Percentiles rank a stretch among this genome's conserved stretches.
phyloP scores from a whole-genome alignment of 1,139 yeast genomes.

The Schwanniomyces etchellsii region DNA sequence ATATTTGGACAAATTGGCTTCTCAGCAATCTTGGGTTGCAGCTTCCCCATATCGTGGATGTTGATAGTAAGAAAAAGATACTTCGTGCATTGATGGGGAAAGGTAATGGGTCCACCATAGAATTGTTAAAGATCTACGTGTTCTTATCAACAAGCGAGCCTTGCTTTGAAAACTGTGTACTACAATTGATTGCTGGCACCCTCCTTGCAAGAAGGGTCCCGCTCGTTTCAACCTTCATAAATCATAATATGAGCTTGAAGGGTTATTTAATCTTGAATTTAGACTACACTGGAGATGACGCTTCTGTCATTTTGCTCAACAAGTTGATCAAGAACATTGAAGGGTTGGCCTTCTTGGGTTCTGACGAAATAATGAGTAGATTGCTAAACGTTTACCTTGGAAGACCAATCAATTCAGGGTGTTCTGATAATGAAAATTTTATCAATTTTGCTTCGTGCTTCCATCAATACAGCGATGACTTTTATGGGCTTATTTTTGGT shows the following conservation, averaged over 20 bases:
- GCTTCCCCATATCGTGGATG: constrained; percentile 19
- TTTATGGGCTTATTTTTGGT: constrained; percentile 22
- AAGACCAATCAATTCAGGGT: constrained; percentile 18
- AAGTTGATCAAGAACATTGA: constrained; percentile 27
- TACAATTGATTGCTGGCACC: constrained; percentile 26
- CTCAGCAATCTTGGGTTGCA: constrained; percentile 25
- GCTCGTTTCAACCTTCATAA: constrained; percentile 14
- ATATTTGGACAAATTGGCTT: constrained; percentile 16
- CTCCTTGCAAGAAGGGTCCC: constrained; percentile 20
- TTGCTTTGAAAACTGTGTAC: constrained; percentile 33
- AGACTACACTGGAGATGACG: constrained; percentile 23
- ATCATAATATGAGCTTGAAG: constrained; percentile 21
- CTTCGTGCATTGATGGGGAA: constrained; percentile 20
- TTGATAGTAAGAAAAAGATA: constrained; percentile 14
- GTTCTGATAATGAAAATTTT: constrained; percentile 24
- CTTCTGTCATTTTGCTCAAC: constrained; percentile 18
- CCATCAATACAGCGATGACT: constrained; percentile 16
- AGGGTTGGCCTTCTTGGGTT: constrained; percentile 28
- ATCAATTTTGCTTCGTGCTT: constrained; percentile 28
- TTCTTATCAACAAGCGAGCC: constrained; percentile 26
- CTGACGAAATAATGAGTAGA: constrained; percentile 21
- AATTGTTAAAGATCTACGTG: constrained; percentile 23
- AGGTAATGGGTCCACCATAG: constrained; percentile 6
- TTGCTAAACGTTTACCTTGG: constrained; percentile 21
- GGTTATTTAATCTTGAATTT: constrained; percentile 26